These are phyloP conservation scores for Pleurotus giganteus DNA, from an alignment of 768 basidiomycete genomes.

Conservation along the genomic window DNA sequence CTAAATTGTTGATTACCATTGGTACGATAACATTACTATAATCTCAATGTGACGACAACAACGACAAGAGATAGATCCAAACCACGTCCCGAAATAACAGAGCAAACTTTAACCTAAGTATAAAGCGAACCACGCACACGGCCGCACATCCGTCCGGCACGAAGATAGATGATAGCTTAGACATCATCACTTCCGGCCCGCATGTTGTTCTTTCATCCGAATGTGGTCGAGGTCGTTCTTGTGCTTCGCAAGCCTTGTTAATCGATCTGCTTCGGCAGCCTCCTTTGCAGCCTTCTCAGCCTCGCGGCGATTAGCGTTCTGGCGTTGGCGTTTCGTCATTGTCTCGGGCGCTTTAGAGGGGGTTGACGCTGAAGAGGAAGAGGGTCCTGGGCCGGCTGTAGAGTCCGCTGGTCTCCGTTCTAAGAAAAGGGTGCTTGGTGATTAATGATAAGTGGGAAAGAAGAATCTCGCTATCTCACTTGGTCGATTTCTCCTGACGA, in stretches of 20 bases:
- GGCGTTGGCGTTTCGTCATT: slow-evolving; percentile 65
- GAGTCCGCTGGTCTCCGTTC: slow-evolving; percentile 10
- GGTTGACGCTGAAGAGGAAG: not conserved
- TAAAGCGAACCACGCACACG: too few relatives aligned
- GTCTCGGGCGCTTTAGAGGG: slow-evolving; percentile 35
- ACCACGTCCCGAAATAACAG: too few relatives aligned
- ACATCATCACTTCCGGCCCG: slow-evolving; percentile 20
- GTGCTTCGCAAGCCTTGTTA: slow-evolving; percentile 54
- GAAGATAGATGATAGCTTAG: not conserved
- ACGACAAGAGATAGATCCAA: too few relatives aligned
- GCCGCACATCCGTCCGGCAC: too few relatives aligned
- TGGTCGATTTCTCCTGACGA: slow-evolving; percentile 54
- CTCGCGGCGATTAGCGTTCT: slow-evolving; percentile 62
- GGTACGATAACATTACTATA: too few relatives aligned
- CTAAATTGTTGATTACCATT: too few relatives aligned
- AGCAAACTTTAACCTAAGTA: too few relatives aligned
- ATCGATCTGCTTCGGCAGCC: slow-evolving; percentile 49
- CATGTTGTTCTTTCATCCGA: slow-evolving; percentile 48
- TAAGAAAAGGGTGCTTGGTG: slow-evolving; percentile 11
- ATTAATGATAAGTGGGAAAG: not conserved
- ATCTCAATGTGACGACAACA: too few relatives aligned
- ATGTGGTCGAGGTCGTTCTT: slow-evolving; percentile 56
- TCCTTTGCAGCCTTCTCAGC: slow-evolving; percentile 56
- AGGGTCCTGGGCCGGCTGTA: slow-evolving; percentile 11
- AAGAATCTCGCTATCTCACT: slow-evolving; percentile 39